A percentile compares a stretch with the other conserved stretches of the same genome.
These are phyloP conservation scores for Knoxia roxburghii DNA, from an alignment of 257 asterid genomes.

Conservation along the genomic window DNA sequence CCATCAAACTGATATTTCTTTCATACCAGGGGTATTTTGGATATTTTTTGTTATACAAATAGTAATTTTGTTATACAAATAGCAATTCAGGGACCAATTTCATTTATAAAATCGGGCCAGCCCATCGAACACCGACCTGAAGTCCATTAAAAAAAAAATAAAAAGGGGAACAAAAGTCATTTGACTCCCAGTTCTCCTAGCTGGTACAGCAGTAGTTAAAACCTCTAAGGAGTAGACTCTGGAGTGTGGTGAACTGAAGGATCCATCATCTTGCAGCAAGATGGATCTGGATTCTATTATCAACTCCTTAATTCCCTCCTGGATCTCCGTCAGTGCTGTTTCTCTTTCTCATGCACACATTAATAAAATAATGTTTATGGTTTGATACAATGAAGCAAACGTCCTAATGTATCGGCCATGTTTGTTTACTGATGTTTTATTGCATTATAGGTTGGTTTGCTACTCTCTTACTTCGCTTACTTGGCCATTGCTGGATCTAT, in stretches of 20 bases:
- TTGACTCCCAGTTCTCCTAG: too few relatives aligned
- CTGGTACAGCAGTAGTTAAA: too few relatives aligned
- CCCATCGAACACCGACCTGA: too few relatives aligned
- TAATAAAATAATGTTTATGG: not conserved
- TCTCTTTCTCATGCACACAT: conserved; percentile 1
- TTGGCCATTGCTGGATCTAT: conserved; percentile 75
- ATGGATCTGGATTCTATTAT: conserved; percentile 59
- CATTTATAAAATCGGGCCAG: too few relatives aligned
- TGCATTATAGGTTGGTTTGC: conserved; percentile 47
- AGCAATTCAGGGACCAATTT: too few relatives aligned
- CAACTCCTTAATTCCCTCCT: conserved; percentile 49
- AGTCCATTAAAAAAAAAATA: too few relatives aligned
- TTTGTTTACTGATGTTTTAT: not conserved
- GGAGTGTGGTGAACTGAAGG: conserved; percentile 12
- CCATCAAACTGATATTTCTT: too few relatives aligned
- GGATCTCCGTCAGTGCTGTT: conserved; percentile 57
- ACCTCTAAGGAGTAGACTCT: not conserved
- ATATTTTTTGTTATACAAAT: too few relatives aligned
- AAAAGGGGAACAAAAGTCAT: too few relatives aligned
- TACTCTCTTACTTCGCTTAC: conserved; percentile 52
- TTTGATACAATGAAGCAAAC: not conserved
- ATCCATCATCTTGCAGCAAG: conserved; percentile 8
- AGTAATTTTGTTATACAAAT: too few relatives aligned
- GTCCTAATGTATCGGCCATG: not conserved
- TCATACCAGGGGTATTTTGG: too few relatives aligned